phyloP scores from a whole-genome alignment of 2,329 filamentous ascomycete genomes.

The Aspergillus hiratsukae region DNA sequence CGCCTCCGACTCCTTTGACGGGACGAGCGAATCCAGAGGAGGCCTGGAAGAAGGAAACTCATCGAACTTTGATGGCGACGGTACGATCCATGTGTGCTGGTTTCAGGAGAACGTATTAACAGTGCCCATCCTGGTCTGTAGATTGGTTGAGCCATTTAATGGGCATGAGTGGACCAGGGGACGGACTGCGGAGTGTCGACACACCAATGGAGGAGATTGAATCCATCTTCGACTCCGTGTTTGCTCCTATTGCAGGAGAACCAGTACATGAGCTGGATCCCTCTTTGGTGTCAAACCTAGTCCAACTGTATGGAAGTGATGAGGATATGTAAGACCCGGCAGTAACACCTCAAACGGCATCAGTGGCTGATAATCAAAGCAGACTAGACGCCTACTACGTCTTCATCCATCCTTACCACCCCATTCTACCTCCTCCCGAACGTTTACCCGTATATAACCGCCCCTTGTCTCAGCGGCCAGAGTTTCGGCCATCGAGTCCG shows the following conservation, averaged over 20 bases:
- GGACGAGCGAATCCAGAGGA: not conserved
- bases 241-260: constrained; percentile 5
- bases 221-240: constrained; percentile 43
- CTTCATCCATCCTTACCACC: constrained; percentile 28
- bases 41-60: not conserved
- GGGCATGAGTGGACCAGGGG: constrained; percentile 42
- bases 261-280: not conserved
- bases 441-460: constrained; percentile 12
- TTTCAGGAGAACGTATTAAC: not conserved
- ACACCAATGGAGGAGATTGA: constrained; percentile 47
- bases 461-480: constrained; percentile 4
- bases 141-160: constrained; percentile 16
- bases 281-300: constrained; percentile 17
- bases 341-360: not conserved
- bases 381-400: constrained; percentile 30
- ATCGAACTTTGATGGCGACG: not conserved
- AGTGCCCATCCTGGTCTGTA: not conserved
- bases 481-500: constrained; percentile 20
- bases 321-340: constrained; percentile 37
- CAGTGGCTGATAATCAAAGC: not conserved
- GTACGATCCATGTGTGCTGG: not conserved
- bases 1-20: not conserved
- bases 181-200: constrained; percentile 45
- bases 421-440: constrained; percentile 23
- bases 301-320: constrained; percentile 42